A percentile compares a stretch with the other conserved stretches of the same genome.
These are phyloP conservation scores for Besnoitia besnoiti DNA, from an alignment of 169 alveolate species.

Conservation along the genomic window DNA sequence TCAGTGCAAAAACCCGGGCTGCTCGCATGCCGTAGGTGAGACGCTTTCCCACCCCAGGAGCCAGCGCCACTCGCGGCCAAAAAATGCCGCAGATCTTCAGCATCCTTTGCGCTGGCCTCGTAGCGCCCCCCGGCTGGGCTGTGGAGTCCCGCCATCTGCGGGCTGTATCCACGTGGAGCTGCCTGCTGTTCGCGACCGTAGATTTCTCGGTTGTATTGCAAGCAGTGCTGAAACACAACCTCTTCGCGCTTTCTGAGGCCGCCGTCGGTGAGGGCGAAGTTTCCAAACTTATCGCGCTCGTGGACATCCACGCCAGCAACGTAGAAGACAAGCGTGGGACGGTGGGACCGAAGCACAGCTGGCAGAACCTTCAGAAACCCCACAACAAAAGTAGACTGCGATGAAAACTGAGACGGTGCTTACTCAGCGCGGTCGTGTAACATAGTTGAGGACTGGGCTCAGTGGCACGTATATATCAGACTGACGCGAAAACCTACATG, in stretches of 20 bases:
- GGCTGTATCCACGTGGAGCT: neutral
- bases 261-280: conserved; percentile 61
- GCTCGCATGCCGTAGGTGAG: neutral
- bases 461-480: too few relatives aligned
- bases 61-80: too few relatives aligned
- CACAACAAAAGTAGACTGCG: neutral
- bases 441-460: too few relatives aligned
- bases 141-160: neutral
- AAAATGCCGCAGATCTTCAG: too few relatives aligned
- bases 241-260: conserved; percentile 68
- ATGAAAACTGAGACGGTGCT: too few relatives aligned
- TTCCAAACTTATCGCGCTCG: conserved; percentile 69
- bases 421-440: too few relatives aligned
- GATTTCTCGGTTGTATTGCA: conserved; percentile 22
- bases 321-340: conserved; percentile 67
- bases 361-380: conserved; percentile 15
- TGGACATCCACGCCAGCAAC: conserved; percentile 72
- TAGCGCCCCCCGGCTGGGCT: too few relatives aligned
- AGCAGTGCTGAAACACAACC: conserved; percentile 57
- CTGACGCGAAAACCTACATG: too few relatives aligned
- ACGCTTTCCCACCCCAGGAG: neutral
- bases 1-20: too few relatives aligned
- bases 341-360: neutral
- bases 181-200: neutral
- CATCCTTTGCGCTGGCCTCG: too few relatives aligned